Base-by-base conservation (phyloP, 2,329 filamentous ascomycete species). In the Xylariaceae sp. region DNA sequence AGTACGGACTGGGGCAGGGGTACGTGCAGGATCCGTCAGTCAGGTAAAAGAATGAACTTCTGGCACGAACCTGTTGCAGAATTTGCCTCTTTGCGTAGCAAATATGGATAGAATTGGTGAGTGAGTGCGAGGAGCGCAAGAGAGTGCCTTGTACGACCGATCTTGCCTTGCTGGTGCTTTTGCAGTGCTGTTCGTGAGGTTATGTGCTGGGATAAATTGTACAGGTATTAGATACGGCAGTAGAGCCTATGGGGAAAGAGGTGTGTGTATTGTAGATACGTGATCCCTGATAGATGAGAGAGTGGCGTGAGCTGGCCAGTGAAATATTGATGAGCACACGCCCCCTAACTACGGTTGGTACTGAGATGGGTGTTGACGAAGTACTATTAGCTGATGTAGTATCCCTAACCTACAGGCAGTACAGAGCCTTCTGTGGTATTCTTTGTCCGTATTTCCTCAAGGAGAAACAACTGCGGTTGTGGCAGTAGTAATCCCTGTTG, bases 51-150 rank as follows among this genome's bases (percentile, higher is more conserved):
- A 48, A 60, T 54, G 63, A 61, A 59, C 36, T 51, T 52, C 40
- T 53, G 49, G 57, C 29, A 69, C 67, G 58, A 68, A 69, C 67
- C 66, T 69, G 61, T 65, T 54, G 58, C 39, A 62, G 50, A 60
- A 53, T 33, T 49, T 57, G 46, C 14, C 37, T 41, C 26, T 53
- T 19, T 39, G 29, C 29, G 46, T 24, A 45, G 52, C 21, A 40
- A 26, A 34, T 19, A 58, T 37, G 43, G 47, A 29, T 8, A 54
- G 51, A 26, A 37, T 56, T 49, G 49, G 19, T 12, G 37, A 51
- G 33, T 8, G 19, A 48, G 41, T n/a, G 24, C 11, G 23, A 40
- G 26, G 39, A 51, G 44, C 24, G 31, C 44, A 49, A 43, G 37
- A 58, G 29, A 16, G 48, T 53, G 39, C 36, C 7, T 29, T 47